These are phyloP conservation scores for Beauveria sp. DNA, from an alignment of 2,329 filamentous ascomycete species.

Conservation along the genomic window DNA sequence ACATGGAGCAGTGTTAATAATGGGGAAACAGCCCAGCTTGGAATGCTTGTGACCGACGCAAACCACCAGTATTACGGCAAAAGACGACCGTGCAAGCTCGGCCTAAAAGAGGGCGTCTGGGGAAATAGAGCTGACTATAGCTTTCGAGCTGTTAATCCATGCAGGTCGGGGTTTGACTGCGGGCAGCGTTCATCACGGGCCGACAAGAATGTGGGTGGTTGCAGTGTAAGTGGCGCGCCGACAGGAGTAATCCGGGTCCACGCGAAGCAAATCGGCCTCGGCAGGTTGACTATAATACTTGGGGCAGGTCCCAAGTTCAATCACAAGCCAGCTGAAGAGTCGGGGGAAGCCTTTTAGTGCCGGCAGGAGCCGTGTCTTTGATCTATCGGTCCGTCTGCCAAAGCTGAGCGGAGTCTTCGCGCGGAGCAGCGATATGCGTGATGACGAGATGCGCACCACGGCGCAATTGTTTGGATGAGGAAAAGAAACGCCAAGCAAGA, in stretches of 20 bases:
- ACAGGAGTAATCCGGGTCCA: background rate
- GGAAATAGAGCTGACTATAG: background rate
- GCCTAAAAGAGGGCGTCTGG: background rate
- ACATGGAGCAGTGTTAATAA: background rate
- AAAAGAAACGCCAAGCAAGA: background rate
- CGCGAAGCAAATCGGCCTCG: background rate
- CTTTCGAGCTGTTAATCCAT: background rate
- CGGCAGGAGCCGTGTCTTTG: background rate
- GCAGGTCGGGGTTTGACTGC: background rate
- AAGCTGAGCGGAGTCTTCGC: background rate
- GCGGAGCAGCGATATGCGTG: background rate
- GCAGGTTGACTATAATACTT: background rate
- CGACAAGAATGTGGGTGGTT: background rate
- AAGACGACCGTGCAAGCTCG: background rate
- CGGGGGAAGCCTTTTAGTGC: background rate
- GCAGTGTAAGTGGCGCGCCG: background rate
- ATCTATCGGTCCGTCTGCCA: constrained; percentile 2
- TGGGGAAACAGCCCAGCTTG: background rate
- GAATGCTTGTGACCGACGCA: background rate
- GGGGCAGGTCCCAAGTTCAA: background rate
- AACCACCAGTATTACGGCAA: background rate
- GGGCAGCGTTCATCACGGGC: background rate
- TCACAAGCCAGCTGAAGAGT: background rate
- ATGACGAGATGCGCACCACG: background rate
- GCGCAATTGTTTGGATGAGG: background rate